Evolutionary conservation across 208 protist genomes (phyloP), one percentile per base, ranked within the genome.

Genomic region (Trypanosomatidae sp.): DNA sequence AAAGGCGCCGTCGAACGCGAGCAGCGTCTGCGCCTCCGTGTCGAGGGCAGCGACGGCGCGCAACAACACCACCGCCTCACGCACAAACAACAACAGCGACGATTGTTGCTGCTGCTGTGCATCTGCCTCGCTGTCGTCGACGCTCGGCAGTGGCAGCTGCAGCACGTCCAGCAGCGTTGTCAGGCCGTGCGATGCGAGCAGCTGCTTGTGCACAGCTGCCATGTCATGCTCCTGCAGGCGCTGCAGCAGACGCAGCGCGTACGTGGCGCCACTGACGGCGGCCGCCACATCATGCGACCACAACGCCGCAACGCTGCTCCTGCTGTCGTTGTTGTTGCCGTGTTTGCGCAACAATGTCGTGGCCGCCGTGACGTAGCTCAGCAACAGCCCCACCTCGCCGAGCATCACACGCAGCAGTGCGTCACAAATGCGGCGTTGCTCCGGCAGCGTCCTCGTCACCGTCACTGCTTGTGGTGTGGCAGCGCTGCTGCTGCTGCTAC

Each of bases 1-100:
- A 46, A 89, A 93, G 7, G 66, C 73, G 43, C 78, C 85, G 40
- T 88, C 59, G 48, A 87, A 86, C 16, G 79, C 72, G 0, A 93
- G 41, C 18, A 89, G 43, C 18, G 77, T 88, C 53, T 93, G 84
- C 43, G 89, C 37, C 41, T 89, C 76, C 0, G 52, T 46, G 25
- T 93, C 70, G 11, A 65, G 72, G 33, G 72, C 47, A 1, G 79
- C 86, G 4, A 93, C 53, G 1, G 71, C 50, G 6, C 65, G 63
- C 18, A 93, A 61, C 18, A 93, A 64, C 0, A 63, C 19, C 33
- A 93, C 44, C 3, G 64, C 71, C 27, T 83, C 58, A 25, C 50
- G 51, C 10, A 40, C 15, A 13, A 48, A 21, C 8, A 15, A 5
- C 8, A 5, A 10, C 19, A 33, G 22, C 35, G 75, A 39, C 86